These are phyloP conservation scores for Scortechinia acanthostroma DNA, from an alignment of 2,329 filamentous ascomycete species.

Conservation along the genomic window DNA sequence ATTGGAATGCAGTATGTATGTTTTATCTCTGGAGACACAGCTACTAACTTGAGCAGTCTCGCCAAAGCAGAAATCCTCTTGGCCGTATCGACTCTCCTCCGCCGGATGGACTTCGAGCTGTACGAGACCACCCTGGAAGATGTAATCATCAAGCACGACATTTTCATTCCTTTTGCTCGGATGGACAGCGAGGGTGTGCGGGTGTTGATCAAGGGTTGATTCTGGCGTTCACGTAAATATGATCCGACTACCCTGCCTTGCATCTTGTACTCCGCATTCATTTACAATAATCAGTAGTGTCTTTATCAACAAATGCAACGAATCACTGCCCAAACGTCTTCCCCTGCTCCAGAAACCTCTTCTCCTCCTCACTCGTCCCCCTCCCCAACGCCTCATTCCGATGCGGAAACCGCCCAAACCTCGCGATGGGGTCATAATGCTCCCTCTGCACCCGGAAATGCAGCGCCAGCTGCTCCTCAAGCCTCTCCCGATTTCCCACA, in stretches of 20 bases:
- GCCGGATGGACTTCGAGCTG: neutral
- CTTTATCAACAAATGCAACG: no score
- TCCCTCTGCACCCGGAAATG: slow-evolving; percentile 25
- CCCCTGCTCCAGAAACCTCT: slow-evolving; percentile 35
- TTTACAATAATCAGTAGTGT: no score
- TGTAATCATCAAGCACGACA: neutral
- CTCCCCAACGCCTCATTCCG: slow-evolving; percentile 42
- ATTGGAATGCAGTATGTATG: slow-evolving; percentile 8
- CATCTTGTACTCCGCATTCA: no score
- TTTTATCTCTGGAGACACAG: neutral
- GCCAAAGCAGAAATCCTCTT: neutral
- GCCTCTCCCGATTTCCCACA: slow-evolving; percentile 8
- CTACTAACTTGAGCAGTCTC: neutral
- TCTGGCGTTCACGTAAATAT: no score
- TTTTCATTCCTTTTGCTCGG: neutral
- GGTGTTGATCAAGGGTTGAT: neutral
- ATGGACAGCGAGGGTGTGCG: neutral
- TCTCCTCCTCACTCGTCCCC: slow-evolving; percentile 37
- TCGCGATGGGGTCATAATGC: slow-evolving; percentile 39
- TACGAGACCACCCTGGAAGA: neutral
- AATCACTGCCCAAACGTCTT: slow-evolving; percentile 23
- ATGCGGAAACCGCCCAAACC: slow-evolving; percentile 52
- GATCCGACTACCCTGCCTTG: no score
- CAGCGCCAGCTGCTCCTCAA: slow-evolving; percentile 14
- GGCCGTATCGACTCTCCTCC: neutral